Percentiles rank a stretch among this genome's conserved stretches.
phyloP scores from a whole-genome alignment of 306 rosid genomes.

The Prunus mongolica region DNA sequence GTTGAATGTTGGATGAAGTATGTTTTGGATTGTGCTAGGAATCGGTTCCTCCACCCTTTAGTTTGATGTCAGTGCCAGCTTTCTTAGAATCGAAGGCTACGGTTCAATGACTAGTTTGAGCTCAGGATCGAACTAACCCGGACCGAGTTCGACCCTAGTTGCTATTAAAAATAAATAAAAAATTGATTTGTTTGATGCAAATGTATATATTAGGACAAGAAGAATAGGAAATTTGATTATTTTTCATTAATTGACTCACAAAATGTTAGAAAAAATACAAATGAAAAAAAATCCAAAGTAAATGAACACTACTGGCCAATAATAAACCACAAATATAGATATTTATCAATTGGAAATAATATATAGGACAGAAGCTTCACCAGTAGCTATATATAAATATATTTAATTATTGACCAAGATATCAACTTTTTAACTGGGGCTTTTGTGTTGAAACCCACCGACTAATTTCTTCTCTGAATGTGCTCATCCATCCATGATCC shows the following conservation, averaged over 20 bases:
- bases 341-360: neutral
- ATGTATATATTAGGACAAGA: neutral
- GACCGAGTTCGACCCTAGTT: too few relatives aligned
- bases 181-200: neutral
- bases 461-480: neutral
- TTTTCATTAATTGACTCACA: neutral
- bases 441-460: neutral
- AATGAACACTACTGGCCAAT: neutral
- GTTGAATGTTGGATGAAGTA: too few relatives aligned
- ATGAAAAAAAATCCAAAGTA: conserved; percentile 1
- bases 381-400: neutral
- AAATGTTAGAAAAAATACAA: neutral
- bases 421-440: neutral
- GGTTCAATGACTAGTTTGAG: rapidly evolving
- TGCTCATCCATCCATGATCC: neutral
- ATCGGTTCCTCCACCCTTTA: too few relatives aligned
- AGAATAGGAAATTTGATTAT: too few relatives aligned
- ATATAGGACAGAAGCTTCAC: neutral
- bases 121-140: too few relatives aligned
- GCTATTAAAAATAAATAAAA: too few relatives aligned
- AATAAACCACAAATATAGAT: too few relatives aligned
- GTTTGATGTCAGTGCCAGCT: too few relatives aligned
- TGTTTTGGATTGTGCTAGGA: too few relatives aligned
- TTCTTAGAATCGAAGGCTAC: too few relatives aligned
- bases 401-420: neutral